Conservation (phyloP, 345 rosid species). For the Atalantia buxifolia region DNA sequence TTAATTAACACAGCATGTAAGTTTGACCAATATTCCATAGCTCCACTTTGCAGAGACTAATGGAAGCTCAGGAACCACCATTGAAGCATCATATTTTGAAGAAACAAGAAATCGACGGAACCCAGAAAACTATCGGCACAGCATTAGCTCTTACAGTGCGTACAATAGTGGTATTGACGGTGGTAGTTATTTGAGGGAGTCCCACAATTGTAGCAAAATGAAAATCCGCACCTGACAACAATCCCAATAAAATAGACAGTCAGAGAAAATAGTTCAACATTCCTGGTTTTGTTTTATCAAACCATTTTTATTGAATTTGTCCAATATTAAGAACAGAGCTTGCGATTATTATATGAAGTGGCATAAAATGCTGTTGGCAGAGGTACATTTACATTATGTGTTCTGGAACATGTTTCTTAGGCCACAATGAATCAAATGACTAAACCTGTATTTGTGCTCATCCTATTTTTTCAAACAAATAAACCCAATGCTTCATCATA, state of each 20-base stretch:
- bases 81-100: too few relatives aligned
- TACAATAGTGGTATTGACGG: background rate
- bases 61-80: too few relatives aligned
- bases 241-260: background rate
- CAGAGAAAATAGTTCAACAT: too few relatives aligned
- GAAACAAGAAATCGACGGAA: too few relatives aligned
- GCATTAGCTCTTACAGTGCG: background rate
- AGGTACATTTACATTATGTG: background rate
- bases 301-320: background rate
- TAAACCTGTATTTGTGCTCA: background rate
- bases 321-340: background rate
- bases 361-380: background rate
- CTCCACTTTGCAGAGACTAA: too few relatives aligned
- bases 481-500: background rate
- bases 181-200: fast-evolving
- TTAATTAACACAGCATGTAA: too few relatives aligned
- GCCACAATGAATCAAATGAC: background rate
- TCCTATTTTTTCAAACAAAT: too few relatives aligned
- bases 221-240: conserved; percentile 8
- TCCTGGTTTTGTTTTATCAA: background rate
- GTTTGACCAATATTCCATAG: too few relatives aligned
- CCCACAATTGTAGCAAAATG: conserved; percentile 15
- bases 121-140: too few relatives aligned
- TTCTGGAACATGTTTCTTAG: too few relatives aligned
- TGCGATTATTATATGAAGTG: background rate